Evolutionary conservation across 257 asterid species (phyloP), one percentile per base, ranked within the genome.

Genomic region (Euphrasia confusa): DNA sequence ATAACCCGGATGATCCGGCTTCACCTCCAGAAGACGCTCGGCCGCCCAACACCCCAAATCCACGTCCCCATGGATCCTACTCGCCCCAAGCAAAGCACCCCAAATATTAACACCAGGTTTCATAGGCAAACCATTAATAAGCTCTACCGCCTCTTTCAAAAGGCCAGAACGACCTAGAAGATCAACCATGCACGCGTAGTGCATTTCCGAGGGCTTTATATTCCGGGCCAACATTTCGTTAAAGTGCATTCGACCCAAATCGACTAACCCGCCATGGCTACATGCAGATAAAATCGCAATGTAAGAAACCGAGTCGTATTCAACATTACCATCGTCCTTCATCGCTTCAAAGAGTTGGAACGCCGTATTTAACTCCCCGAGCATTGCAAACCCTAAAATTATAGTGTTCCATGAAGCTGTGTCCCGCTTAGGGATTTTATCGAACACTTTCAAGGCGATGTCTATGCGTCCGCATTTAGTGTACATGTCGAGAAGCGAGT

Each of bases 151-250:
- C 66, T 89, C 90, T 5, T 72, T 74, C 73, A 89, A 65, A 47
- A 77, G 88, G 47, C 96, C 92, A 6, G 80, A 75, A 2, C 96
- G 86, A 21, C 95, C 90, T 67, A 88, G 83, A 70, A 88, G 84
- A 70, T 88, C 92, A 57, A 88, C 92, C 90, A 88, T 85, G 78
- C 93, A 83, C 11, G 96, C 89, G 32, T 88, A 88, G 49, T 88
- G 96, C 83, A 69, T 83, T 17, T 82, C 86, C 0, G 90, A 73
- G 21, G 92, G 92, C n/a, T 77, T 61, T 60, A 88, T 72, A 40
- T 73, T 68, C 17, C 13, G 71, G 52, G 72, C 83, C 75, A 78
- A 40, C 96, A 88, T 81, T 57, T 77, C 82, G 27, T 60, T 68
- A 21, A 88, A 85, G 74, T 76, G 77, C 57, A 15, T 50, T 68